These are phyloP conservation scores for Ambrosia artemisiifolia DNA, from an alignment of 129 eudicot species.

Conservation along the genomic window DNA sequence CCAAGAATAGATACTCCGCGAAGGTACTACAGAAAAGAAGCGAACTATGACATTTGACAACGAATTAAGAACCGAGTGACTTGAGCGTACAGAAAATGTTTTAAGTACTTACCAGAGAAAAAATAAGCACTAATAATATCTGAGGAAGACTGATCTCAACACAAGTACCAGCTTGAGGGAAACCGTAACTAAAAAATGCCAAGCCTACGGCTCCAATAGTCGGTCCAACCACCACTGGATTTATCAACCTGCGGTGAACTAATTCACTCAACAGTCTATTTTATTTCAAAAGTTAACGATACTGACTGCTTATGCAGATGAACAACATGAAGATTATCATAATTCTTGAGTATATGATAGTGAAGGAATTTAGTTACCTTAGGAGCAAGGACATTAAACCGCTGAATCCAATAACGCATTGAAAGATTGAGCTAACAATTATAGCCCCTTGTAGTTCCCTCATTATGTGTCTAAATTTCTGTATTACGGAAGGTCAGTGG, in stretches of 20 bases:
- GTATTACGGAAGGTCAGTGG: slow-evolving; percentile 27
- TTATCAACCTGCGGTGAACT: slow-evolving; percentile 61
- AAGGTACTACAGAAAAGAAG: slow-evolving; percentile 60
- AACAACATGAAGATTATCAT: no score
- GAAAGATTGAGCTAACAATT: slow-evolving; percentile 79
- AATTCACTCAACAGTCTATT: neutral
- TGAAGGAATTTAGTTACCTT: slow-evolving; percentile 46
- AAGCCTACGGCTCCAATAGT: slow-evolving; percentile 85
- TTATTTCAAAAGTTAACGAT: neutral
- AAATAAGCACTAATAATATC: slow-evolving; percentile 71
- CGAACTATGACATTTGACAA: neutral
- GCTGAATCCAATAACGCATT: slow-evolving; percentile 81
- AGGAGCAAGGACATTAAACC: slow-evolving; percentile 78
- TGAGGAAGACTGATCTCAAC: slow-evolving; percentile 90
- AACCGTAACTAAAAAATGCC: slow-evolving; percentile 89
- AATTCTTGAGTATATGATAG: neutral
- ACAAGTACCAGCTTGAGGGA: slow-evolving; percentile 97
- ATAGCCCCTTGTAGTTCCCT: slow-evolving; percentile 95
- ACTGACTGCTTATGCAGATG: no score
- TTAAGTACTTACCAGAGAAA: slow-evolving; percentile 68
- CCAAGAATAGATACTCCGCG: slow-evolving; percentile 79
- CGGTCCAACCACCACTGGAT: slow-evolving; percentile 95
- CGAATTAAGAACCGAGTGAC: no score
- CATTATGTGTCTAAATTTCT: slow-evolving; percentile 94
- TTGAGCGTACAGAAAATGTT: neutral